Conservation (phyloP, 371 early-diverging fungal species). For the Syncephalastrum racemosum region DNA sequence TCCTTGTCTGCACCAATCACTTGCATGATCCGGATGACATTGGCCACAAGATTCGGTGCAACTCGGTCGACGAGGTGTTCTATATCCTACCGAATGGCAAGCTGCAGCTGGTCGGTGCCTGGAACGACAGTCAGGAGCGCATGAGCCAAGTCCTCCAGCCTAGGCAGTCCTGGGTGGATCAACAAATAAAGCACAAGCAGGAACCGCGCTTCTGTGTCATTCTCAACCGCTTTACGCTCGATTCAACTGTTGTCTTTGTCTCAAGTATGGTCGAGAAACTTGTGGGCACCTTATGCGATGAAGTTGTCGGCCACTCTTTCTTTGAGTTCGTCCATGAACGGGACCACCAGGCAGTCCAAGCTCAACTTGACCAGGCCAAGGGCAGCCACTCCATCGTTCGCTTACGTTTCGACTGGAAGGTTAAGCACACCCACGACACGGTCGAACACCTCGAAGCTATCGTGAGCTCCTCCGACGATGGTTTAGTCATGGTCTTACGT, state of each 20-base stretch:
- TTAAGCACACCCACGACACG: slow-evolving; percentile 14
- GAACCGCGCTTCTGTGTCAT: slow-evolving; percentile 36
- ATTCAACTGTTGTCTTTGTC: slow-evolving; percentile 28
- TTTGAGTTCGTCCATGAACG: slow-evolving; percentile 25
- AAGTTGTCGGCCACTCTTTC: slow-evolving; percentile 25
- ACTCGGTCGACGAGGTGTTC: slow-evolving; percentile 33
- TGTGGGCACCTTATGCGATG: slow-evolving; percentile 20
- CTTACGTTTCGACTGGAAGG: slow-evolving; percentile 43
- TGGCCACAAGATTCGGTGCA: slow-evolving; percentile 22
- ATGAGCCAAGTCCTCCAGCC: slow-evolving; percentile 16
- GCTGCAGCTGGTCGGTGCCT: slow-evolving; percentile 27
- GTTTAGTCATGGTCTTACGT: slow-evolving; percentile 37
- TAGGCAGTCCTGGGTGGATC: slow-evolving; percentile 22
- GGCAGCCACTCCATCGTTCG: slow-evolving; percentile 28
- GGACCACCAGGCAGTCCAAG: slow-evolving; percentile 20
- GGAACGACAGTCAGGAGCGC: slow-evolving; percentile 28
- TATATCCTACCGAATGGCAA: slow-evolving; percentile 19
- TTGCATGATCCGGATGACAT: slow-evolving; percentile 15
- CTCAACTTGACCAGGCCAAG: slow-evolving; percentile 30
- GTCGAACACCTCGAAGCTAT: slow-evolving; percentile 31
- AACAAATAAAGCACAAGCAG: slow-evolving; percentile 14
- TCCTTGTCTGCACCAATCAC: slow-evolving; percentile 29
- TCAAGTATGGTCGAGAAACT: slow-evolving; percentile 21
- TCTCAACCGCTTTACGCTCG: slow-evolving; percentile 36
- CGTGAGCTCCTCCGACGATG: slow-evolving; percentile 48